Evolutionary conservation across 2,329 filamentous ascomycete species (phyloP).

Genomic region (Aspergillus tanneri): DNA sequence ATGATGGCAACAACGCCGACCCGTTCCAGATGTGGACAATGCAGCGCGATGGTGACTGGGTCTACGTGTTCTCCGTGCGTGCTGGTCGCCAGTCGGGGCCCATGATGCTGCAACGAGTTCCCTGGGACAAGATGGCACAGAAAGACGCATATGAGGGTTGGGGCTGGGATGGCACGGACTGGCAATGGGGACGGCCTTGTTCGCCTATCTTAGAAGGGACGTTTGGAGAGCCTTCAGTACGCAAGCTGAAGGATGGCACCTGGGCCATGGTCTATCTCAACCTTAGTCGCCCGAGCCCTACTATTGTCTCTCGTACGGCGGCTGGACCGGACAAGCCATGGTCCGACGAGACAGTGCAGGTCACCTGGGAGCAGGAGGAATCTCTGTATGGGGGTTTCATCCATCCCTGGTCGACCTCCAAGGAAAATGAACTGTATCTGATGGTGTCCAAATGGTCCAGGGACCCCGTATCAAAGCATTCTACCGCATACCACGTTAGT

Average conservation of each 20-base stretch:
- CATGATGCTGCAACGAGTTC: background rate
- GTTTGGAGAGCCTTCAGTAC: background rate
- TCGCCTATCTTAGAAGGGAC: background rate
- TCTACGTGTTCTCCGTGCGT: background rate
- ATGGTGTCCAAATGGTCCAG: conserved; percentile 15
- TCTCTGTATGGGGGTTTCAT: conserved; percentile 16
- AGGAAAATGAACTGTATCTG: conserved; percentile 11
- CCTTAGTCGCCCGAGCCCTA: background rate
- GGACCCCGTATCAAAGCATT: background rate
- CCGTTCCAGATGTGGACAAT: conserved; percentile 1
- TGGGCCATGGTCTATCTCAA: conserved; percentile 1
- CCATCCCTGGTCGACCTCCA: conserved; percentile 15
- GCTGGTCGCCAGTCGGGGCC: background rate
- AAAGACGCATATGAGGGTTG: background rate
- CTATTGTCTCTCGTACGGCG: background rate
- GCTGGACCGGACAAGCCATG: background rate
- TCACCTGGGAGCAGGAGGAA: conserved; percentile 11
- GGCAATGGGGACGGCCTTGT: background rate
- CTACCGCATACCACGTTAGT: conserved; percentile 13
- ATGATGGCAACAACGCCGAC: background rate
- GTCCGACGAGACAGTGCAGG: conserved; percentile 5
- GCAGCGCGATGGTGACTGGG: conserved; percentile 1
- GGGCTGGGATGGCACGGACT: background rate
- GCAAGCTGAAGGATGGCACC: background rate
- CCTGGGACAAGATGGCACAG: background rate